These are phyloP conservation scores for Pyrenula aspistea DNA, from an alignment of 495 filamentous ascomycete genomes.

Conservation along the genomic window DNA sequence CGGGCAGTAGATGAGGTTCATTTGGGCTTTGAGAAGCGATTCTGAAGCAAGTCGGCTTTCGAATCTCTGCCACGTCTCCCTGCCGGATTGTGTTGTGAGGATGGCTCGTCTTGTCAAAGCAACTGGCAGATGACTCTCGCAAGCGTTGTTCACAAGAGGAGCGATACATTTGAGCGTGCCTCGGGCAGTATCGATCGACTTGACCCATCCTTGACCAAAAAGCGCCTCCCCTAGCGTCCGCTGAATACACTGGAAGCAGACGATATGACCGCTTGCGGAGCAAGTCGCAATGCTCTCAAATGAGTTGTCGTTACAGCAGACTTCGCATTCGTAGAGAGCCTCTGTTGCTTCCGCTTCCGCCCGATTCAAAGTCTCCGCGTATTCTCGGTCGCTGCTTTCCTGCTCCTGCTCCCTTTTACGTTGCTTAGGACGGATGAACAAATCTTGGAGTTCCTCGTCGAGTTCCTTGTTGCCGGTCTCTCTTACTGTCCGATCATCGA, in stretches of 20 bases:
- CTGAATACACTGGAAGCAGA: constrained; percentile 78
- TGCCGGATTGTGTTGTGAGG: constrained; percentile 49
- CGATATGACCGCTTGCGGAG: constrained; percentile 55
- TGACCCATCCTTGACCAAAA: constrained; percentile 84
- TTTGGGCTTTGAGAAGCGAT: constrained; percentile 50
- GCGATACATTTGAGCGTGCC: constrained; percentile 74
- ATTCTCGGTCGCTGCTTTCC: constrained; percentile 44
- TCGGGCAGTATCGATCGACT: constrained; percentile 57
- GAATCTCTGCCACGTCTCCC: constrained; percentile 56
- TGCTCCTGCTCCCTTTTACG: constrained; percentile 39
- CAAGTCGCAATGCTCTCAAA: constrained; percentile 80
- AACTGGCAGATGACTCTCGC: constrained; percentile 57
- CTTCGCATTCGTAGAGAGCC: constrained; percentile 76
- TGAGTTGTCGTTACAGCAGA: constrained; percentile 66
- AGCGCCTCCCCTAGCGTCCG: constrained; percentile 70
- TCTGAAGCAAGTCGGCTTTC: constrained; percentile 68
- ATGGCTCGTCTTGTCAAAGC: constrained; percentile 62
- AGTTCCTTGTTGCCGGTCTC: constrained; percentile 67
- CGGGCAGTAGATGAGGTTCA: constrained; percentile 75
- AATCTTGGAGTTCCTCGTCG: constrained; percentile 62
- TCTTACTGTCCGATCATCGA: constrained; percentile 40
- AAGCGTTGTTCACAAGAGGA: constrained; percentile 48
- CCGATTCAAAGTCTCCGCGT: constrained; percentile 61
- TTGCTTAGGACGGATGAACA: constrained; percentile 53
- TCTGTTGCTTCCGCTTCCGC: constrained; percentile 59